Evolutionary conservation across 441 rosid genomes (phyloP), one percentile per base, ranked within the genome.

Genomic region (Pelargonium myrrhifolium): DNA sequence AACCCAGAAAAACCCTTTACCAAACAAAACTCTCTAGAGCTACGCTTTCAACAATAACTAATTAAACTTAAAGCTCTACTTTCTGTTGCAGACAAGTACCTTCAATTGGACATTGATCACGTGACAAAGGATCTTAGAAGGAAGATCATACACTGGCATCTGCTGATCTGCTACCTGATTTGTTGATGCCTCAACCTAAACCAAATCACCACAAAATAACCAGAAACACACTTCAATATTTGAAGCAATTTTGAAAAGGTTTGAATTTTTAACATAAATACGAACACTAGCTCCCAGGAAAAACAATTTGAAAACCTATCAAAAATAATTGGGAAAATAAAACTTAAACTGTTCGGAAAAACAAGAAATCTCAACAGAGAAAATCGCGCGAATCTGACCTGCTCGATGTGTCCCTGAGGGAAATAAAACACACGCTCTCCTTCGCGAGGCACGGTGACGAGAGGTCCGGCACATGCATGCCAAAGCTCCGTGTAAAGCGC

Each of bases 381-480:
- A 53, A 53, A 53, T 53, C 17, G 22, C 39, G 7, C 22, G 37
- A 26, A 28, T 59, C 40, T 69, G 20, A 92, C 98, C 96, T 94
- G 98, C 79, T 94, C 99, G 75, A 94, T 87, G 80, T 94, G 99
- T 49, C 98, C 99, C 69, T 92, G 99, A 62, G 98, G 98, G 69
- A 94, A 94, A 78, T 94, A 94, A 71, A 82, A 92, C 21, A 94
- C 99, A 28, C 81, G 92, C 75, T 94, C 98, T 17, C 80, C 75
- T 79, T 86, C 85, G 17, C 96, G 86, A 61, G 99, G 98, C 15
- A 94, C 99, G 14, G 93, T 90, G 15, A 94, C 99, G 18, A 95
- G 78, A 72, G 99, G 99, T 71, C 99, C 98, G 2, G 98, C 99
- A 77, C 99, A 95, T 18, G 98, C 94, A 75, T 95, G 93, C 98